Conservation (phyloP, 768 basidiomycete genomes). For the Gloeophyllum trabeum region DNA sequence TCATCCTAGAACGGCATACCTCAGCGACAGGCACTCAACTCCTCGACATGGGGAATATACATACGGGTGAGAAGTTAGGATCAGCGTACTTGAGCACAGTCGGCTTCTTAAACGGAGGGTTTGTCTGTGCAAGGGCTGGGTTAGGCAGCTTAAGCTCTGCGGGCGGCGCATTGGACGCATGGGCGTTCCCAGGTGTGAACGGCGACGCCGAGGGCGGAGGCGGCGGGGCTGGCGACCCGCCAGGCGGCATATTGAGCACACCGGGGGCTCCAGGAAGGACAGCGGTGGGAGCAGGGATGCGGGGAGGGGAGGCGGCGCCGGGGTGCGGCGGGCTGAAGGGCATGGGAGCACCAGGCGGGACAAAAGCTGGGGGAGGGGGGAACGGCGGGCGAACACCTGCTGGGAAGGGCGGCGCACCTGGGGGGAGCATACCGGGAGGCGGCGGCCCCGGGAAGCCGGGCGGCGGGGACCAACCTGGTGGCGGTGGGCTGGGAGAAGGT, state of each 20-base stretch:
- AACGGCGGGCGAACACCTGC: slow-evolving; percentile 23
- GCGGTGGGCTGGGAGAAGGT: no score
- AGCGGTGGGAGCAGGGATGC: slow-evolving; percentile 18
- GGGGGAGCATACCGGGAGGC: slow-evolving; percentile 19
- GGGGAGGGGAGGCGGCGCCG: slow-evolving; percentile 14
- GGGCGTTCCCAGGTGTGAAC: not conserved
- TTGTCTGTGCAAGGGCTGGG: slow-evolving; percentile 46
- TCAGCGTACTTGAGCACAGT: slow-evolving; percentile 67
- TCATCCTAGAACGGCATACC: slow-evolving; percentile 46
- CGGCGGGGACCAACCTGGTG: slow-evolving; percentile 15
- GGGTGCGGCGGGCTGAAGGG: slow-evolving; percentile 15
- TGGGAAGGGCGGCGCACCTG: slow-evolving; percentile 22
- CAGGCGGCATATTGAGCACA: slow-evolving; percentile 16
- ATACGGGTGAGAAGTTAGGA: slow-evolving; percentile 69
- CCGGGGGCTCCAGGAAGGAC: slow-evolving; percentile 13
- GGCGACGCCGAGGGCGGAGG: slow-evolving; percentile 9
- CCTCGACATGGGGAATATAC: no score
- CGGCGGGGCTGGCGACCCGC: slow-evolving; percentile 13
- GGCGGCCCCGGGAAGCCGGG: slow-evolving; percentile 33
- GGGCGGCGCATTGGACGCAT: slow-evolving; percentile 8
- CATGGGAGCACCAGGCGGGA: slow-evolving; percentile 15
- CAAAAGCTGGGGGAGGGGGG: slow-evolving; percentile 26
- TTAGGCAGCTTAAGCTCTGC: slow-evolving; percentile 38
- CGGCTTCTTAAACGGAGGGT: slow-evolving; percentile 66
- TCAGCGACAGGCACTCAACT: no score